These are phyloP conservation scores for Cystobasidium pallidum DNA, from an alignment of 1,284 basidiomycete genomes.

Conservation along the genomic window DNA sequence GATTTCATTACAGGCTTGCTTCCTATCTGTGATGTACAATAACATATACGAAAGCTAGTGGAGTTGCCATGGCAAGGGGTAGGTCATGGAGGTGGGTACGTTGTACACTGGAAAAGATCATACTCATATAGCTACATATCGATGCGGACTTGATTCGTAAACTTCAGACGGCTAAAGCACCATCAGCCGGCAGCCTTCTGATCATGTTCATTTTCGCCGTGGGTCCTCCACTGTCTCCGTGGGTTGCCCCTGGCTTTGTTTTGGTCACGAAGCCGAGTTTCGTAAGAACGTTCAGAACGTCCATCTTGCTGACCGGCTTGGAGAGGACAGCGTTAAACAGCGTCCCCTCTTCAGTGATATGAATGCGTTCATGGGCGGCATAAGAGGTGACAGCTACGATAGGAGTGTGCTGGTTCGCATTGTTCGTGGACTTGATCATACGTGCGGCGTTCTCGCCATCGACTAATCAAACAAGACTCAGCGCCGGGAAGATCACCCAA, in stretches of 20 bases:
- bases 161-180: background rate
- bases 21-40: background rate
- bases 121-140: background rate
- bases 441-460: conserved; percentile 89
- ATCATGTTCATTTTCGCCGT: background rate
- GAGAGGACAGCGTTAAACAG: conserved; percentile 82
- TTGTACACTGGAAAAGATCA: background rate
- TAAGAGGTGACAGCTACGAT: conserved; percentile 75
- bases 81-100: background rate
- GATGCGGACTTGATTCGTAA: background rate
- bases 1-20: background rate
- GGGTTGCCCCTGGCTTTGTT: conserved; percentile 9
- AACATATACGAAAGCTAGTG: background rate
- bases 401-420: conserved; percentile 83
- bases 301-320: conserved; percentile 85
- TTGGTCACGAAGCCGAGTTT: conserved; percentile 70
- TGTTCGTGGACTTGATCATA: conserved; percentile 92
- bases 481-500: conserved; percentile 48
- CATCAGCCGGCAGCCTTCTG: background rate
- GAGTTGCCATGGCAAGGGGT: background rate
- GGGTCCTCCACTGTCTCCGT: background rate
- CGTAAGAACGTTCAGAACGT: conserved; percentile 76
- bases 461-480: conserved; percentile 55
- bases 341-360: conserved; percentile 63
- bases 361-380: conserved; percentile 44